These are phyloP conservation scores for Theileria annulata DNA, from an alignment of 169 alveolate species.

Conservation along the genomic window DNA sequence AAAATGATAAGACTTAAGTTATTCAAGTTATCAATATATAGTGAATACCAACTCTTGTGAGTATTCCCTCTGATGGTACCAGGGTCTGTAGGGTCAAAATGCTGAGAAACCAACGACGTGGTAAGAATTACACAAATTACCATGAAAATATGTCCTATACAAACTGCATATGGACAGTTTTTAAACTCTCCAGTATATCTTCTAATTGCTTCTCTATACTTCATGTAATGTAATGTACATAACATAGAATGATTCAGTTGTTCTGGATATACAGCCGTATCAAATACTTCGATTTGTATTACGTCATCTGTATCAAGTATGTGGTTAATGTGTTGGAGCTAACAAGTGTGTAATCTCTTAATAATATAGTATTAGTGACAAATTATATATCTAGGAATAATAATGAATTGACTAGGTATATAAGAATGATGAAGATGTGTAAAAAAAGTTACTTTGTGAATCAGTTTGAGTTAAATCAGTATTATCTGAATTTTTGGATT, in stretches of 20 bases:
- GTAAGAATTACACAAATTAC: constrained; percentile 54
- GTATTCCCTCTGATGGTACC: constrained; percentile 12
- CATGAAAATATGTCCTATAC: constrained; percentile 43
- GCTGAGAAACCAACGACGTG: constrained; percentile 58
- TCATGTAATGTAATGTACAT: constrained; percentile 73
- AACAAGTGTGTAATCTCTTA: no score
- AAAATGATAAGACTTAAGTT: constrained; percentile 18
- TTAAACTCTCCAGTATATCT: constrained; percentile 62
- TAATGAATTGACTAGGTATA: neutral
- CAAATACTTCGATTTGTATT: constrained; percentile 4
- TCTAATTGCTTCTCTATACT: constrained; percentile 71
- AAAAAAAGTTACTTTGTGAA: neutral
- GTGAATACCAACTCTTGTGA: neutral
- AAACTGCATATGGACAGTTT: constrained; percentile 47
- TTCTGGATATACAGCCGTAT: neutral
- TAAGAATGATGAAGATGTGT: neutral
- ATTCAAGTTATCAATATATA: constrained; percentile 10
- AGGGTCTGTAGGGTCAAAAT: constrained; percentile 42
- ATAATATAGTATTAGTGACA: no score
- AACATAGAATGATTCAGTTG: constrained; percentile 20
- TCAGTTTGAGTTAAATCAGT: neutral
- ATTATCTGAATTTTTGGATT: constrained; percentile 1
- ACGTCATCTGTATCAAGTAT: neutral
- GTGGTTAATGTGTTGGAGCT: no score
- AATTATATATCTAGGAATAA: no score